Conservation (phyloP, 2,329 filamentous ascomycete genomes). For the Aspergillus caelatus region DNA sequence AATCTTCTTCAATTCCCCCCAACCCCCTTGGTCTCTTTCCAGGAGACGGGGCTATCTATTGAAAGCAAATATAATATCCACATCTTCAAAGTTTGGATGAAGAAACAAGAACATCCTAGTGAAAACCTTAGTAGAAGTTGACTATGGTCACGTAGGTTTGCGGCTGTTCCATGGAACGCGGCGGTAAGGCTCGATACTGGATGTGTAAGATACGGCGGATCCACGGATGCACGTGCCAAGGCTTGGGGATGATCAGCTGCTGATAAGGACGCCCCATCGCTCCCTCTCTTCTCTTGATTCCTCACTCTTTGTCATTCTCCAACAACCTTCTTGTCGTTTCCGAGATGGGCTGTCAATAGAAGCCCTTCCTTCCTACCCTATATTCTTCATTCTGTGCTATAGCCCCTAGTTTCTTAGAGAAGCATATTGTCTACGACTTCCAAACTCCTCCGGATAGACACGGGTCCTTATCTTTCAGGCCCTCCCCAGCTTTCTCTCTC, state of each 20-base stretch:
- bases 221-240: slow-evolving; percentile 11
- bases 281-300: background rate
- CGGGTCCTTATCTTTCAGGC: background rate
- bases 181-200: background rate
- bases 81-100: background rate
- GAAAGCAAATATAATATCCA: background rate
- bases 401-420: background rate
- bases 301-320: slow-evolving; percentile 2
- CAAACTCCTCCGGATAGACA: background rate
- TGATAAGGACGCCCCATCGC: slow-evolving; percentile 15
- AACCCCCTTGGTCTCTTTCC: background rate
- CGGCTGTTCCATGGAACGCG: background rate
- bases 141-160: background rate
- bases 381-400: background rate
- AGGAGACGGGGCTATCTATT: background rate
- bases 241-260: slow-evolving; percentile 11
- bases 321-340: background rate
- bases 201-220: slow-evolving; percentile 4
- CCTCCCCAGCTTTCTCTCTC: background rate
- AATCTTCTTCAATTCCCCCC: slow-evolving; percentile 4
- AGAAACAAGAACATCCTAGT: too few species aligned
- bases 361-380: background rate
- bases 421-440: background rate
- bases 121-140: background rate
- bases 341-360: slow-evolving; percentile 19